Base-by-base conservation (phyloP, 768 basidiomycete species). In the Lactarius evosmus region DNA sequence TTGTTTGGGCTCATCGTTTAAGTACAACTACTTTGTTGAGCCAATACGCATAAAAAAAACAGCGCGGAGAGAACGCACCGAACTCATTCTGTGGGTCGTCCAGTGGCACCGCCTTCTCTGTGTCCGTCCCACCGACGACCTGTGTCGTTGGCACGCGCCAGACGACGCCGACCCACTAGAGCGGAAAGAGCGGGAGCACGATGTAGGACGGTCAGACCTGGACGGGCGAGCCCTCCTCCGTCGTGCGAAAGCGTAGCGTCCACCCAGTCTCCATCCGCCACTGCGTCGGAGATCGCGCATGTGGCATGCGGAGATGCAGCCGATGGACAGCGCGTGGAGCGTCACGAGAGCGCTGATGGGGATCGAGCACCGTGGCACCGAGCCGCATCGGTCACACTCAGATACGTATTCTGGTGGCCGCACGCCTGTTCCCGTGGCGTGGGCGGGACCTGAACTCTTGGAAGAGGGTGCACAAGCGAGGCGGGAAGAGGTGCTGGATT, bases 71-170 rank as follows among this genome's bases (percentile, higher is more conserved):
- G 36, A 27, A 76, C 87, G 70, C 69, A 91, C 90, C 86, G 71
- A 82, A 81, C 71, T 91, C 90, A 60, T 90, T 81, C 71, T 91
- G 89, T 30, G 89, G 89, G 74, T 91, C 88, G 70, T 91, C 89
- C 54, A 91, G 76, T 32, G 86, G 78, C 17, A 91, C 88, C 44
- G 76, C 86, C 73, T 89, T 90, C 75, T 90, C 88, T 53, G 75
- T 73, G 61, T 75, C 78, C 33, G 78, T 77, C 41, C 78, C 85
- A 25, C 83, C 87, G 22, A 88, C 79, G 41, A 78, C 77, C 70
- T 90, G 78, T 27, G 89, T 92, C 69, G 72, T 75, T 14, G 87
- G 89, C 12, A 88, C 81, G 29, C 77, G 77, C 80, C 80, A 75
- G 58, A 73, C 82, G 74, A 77, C 73, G 72, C 77, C 88, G 76